Conservation (phyloP, 768 basidiomycete genomes). For the Lactarius trivialis region DNA sequence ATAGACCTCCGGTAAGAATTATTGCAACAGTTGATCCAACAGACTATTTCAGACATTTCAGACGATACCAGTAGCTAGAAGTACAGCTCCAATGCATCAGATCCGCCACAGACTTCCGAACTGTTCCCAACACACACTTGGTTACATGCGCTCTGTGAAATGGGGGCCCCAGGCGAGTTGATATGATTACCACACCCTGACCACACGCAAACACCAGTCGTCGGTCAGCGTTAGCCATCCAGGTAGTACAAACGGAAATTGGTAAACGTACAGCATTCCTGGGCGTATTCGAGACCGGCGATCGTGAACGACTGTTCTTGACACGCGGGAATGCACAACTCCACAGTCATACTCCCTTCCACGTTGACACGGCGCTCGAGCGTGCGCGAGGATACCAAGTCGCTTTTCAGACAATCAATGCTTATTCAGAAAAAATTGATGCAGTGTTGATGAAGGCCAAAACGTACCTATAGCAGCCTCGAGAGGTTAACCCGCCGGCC, state of each 20-base stretch:
- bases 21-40: no score
- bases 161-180: not conserved
- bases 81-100: not conserved
- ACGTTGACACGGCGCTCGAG: not conserved
- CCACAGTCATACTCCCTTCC: constrained; percentile 1
- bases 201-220: not conserved
- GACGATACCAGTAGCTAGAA: not conserved
- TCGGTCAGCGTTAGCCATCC: not conserved
- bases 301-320: not conserved
- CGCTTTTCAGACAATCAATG: not conserved
- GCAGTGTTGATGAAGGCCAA: no score
- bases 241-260: no score
- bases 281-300: constrained; percentile 1
- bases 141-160: constrained; percentile 5
- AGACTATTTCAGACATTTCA: no score
- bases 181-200: constrained; percentile 10
- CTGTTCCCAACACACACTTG: constrained; percentile 7
- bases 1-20: no score
- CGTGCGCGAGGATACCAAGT: not conserved
- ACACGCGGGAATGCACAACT: not conserved
- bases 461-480: no score
- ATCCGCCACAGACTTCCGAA: not conserved
- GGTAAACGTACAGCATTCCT: not conserved
- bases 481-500: no score
- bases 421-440: not conserved